Evolutionary conservation across 2,329 filamentous ascomycete genomes (phyloP).

Genomic region (Trichoderma simmonsii): DNA sequence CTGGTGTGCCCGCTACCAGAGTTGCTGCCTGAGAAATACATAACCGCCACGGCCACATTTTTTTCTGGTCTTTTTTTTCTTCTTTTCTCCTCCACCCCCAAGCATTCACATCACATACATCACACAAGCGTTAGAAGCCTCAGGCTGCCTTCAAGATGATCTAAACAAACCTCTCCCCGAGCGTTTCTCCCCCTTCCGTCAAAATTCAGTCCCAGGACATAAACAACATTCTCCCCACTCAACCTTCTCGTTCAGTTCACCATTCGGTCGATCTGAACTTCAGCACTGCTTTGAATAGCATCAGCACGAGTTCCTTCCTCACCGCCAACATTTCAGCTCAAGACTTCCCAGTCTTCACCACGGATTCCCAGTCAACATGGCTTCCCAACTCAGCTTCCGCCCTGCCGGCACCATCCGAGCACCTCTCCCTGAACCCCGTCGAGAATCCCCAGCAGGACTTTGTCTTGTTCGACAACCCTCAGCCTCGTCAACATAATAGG

Average conservation of each 20-base stretch:
- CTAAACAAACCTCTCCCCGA: constrained; percentile 48
- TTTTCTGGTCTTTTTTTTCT: constrained; percentile 24
- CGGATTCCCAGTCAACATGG: constrained; percentile 80
- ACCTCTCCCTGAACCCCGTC: constrained; percentile 52
- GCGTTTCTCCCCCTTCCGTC: constrained; percentile 40
- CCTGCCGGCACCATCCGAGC: constrained; percentile 62
- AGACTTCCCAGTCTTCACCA: constrained; percentile 76
- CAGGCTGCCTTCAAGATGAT: constrained; percentile 54
- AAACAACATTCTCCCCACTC: constrained; percentile 46
- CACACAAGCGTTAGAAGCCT: constrained; percentile 30
- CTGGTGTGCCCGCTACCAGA: constrained; percentile 17
- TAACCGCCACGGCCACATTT: constrained; percentile 31
- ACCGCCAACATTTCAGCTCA: constrained; percentile 60
- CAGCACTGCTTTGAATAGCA: constrained; percentile 56
- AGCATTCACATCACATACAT: constrained; percentile 33
- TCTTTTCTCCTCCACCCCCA: constrained; percentile 37
- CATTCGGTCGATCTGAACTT: constrained; percentile 67
- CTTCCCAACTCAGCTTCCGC: constrained; percentile 65
- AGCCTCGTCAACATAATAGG: constrained; percentile 38
- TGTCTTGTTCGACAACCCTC: constrained; percentile 66
- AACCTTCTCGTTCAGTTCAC: constrained; percentile 46
- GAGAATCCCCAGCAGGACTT: constrained; percentile 65
- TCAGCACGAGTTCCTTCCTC: constrained; percentile 53
- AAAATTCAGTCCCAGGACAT: constrained; percentile 52
- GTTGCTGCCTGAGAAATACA: constrained; percentile 50